These are phyloP conservation scores for Lentinula detonsa DNA, from an alignment of 768 basidiomycete genomes.

Conservation along the genomic window DNA sequence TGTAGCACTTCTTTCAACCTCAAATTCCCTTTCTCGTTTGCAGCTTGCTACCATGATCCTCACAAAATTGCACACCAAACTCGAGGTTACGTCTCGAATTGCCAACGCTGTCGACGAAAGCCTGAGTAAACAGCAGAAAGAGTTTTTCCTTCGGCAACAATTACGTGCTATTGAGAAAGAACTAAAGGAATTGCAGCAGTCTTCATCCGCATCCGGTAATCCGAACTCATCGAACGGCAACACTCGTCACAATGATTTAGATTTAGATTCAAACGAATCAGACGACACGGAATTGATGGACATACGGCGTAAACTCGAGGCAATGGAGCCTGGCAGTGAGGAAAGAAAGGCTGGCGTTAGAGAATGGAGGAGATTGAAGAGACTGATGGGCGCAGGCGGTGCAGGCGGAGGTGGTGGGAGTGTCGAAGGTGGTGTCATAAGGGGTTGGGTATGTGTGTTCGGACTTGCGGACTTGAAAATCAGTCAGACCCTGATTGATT, in stretches of 20 bases:
- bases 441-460: constrained; percentile 54
- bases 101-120: constrained; percentile 76
- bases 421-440: constrained; percentile 86
- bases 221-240: constrained; percentile 10
- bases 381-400: constrained; percentile 19
- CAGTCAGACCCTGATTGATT: background rate
- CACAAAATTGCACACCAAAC: constrained; percentile 69
- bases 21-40: constrained; percentile 56
- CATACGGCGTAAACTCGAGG: constrained; percentile 66
- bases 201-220: constrained; percentile 7
- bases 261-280: constrained; percentile 73
- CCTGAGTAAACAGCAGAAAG: constrained; percentile 85
- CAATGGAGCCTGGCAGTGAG: constrained; percentile 66
- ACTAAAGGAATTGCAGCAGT: constrained; percentile 48
- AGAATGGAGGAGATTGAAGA: constrained; percentile 79
- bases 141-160: constrained; percentile 81
- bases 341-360: constrained; percentile 77
- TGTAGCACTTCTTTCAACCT: constrained; percentile 56
- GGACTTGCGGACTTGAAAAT: background rate
- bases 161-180: constrained; percentile 77
- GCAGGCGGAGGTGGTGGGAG: constrained; percentile 26
- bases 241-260: constrained; percentile 31
- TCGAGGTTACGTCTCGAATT: constrained; percentile 78
- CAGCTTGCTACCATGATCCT: constrained; percentile 65
- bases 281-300: constrained; percentile 76